phyloP scores from a whole-genome alignment of 1,284 basidiomycete species.

The Sporisorium iseilematis-ciliati region DNA sequence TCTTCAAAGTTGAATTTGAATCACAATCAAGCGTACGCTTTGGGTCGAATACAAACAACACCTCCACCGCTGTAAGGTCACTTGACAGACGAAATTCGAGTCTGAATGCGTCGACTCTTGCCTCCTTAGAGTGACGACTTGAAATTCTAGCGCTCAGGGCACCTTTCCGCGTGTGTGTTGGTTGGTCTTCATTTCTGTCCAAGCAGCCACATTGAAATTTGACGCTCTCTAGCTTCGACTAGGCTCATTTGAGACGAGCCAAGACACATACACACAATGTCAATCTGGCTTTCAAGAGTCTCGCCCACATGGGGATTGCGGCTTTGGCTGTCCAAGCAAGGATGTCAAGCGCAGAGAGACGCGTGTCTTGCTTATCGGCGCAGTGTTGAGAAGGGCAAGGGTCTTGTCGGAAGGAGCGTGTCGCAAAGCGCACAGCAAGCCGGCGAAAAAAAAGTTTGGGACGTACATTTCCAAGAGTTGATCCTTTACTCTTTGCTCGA shows the following conservation, averaged over 20 bases:
- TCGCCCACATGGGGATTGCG: no score
- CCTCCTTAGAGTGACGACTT: background rate
- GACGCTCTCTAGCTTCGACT: no score
- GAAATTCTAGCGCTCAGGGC: background rate
- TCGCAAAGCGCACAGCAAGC: background rate
- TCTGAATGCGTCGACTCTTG: slow-evolving; percentile 3
- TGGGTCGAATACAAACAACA: background rate
- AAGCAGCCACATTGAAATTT: background rate
- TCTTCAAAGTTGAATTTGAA: background rate
- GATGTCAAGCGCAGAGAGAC: background rate
- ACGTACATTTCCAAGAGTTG: background rate
- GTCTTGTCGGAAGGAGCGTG: background rate
- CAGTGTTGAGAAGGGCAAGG: slow-evolving; percentile 4
- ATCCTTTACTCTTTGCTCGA: background rate
- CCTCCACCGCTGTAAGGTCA: background rate
- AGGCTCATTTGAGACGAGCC: no score
- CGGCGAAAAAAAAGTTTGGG: background rate
- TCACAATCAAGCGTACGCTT: slow-evolving; percentile 5
- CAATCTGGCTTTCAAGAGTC: no score
- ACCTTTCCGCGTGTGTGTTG: no score
- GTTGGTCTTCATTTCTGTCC: background rate
- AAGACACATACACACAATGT: no score
- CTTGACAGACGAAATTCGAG: background rate
- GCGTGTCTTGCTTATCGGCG: no score
- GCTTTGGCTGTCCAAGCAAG: no score